Evolutionary conservation across 169 alveolate species (phyloP).

Genomic region (Plasmodium knowlesi): DNA sequence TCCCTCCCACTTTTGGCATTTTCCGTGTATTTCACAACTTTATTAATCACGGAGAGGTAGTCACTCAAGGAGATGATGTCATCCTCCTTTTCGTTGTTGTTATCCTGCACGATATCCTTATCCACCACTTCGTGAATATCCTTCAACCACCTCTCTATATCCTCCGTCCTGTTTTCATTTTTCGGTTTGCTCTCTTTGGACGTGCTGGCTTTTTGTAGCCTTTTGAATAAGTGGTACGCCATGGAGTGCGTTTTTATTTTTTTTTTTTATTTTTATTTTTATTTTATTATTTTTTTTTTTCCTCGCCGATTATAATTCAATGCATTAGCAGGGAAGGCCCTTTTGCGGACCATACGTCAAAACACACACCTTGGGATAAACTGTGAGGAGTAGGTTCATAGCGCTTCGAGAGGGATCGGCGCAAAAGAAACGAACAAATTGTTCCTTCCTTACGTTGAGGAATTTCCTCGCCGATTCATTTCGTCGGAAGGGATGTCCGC

Average conservation of each 20-base stretch:
- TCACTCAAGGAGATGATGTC: slow-evolving; percentile 7
- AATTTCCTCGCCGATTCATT: background rate
- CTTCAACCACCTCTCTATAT: slow-evolving; percentile 40
- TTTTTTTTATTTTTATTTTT: background rate
- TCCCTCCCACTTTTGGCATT: slow-evolving; percentile 9
- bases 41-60: slow-evolving; percentile 3
- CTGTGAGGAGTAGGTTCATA: background rate
- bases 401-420: too few species aligned
- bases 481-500: background rate
- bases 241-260: background rate
- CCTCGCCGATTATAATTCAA: background rate
- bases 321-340: background rate
- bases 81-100: background rate
- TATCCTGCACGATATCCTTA: slow-evolving; percentile 14
- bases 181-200: slow-evolving; percentile 34
- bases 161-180: slow-evolving; percentile 35
- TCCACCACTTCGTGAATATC: slow-evolving; percentile 1
- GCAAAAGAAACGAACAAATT: background rate
- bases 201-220: slow-evolving; percentile 34
- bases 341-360: background rate
- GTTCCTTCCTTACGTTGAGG: background rate
- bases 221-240: slow-evolving; percentile 67
- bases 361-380: background rate
- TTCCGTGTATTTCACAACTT: slow-evolving; percentile 29
- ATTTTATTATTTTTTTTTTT: background rate